Percentiles rank a stretch among this genome's conserved stretches.
phyloP scores from a whole-genome alignment of 2,329 filamentous ascomycete species.

The Hypoxylon sp. region DNA sequence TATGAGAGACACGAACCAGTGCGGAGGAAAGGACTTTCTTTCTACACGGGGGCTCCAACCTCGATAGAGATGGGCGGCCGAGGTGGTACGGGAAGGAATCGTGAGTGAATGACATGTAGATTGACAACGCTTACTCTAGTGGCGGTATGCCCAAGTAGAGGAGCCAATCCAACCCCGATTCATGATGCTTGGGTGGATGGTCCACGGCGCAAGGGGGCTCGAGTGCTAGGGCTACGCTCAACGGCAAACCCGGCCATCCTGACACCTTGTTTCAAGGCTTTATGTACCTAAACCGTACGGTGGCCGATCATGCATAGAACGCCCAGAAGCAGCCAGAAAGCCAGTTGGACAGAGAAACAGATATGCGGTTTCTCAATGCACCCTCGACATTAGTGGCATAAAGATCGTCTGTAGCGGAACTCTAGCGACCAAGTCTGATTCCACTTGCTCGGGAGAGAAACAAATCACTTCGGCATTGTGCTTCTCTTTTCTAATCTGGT shows the following conservation, averaged over 20 bases:
- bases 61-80: slow-evolving; percentile 26
- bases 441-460: slow-evolving; percentile 17
- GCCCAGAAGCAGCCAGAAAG: slow-evolving; percentile 16
- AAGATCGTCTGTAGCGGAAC: slow-evolving; percentile 35
- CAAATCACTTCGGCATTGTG: slow-evolving; percentile 24
- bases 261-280: slow-evolving; percentile 50
- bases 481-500: slow-evolving; percentile 13
- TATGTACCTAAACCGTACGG: slow-evolving; percentile 44
- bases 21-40: slow-evolving; percentile 25
- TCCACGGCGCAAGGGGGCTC: slow-evolving; percentile 50
- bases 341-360: slow-evolving; percentile 33
- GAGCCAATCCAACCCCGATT: slow-evolving; percentile 41
- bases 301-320: slow-evolving; percentile 43
- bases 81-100: slow-evolving; percentile 41
- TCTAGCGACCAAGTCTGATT: slow-evolving; percentile 14
- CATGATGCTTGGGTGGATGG: slow-evolving; percentile 43
- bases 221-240: slow-evolving; percentile 40
- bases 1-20: slow-evolving; percentile 36
- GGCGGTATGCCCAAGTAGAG: slow-evolving; percentile 43
- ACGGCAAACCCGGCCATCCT: slow-evolving; percentile 32
- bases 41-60: slow-evolving; percentile 36
- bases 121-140: slow-evolving; percentile 40
- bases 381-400: slow-evolving; percentile 36
- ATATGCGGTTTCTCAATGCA: slow-evolving; percentile 24
- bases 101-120: slow-evolving; percentile 37